Base-by-base conservation (phyloP, 305 asterid species). In the Solanum chacoense region DNA sequence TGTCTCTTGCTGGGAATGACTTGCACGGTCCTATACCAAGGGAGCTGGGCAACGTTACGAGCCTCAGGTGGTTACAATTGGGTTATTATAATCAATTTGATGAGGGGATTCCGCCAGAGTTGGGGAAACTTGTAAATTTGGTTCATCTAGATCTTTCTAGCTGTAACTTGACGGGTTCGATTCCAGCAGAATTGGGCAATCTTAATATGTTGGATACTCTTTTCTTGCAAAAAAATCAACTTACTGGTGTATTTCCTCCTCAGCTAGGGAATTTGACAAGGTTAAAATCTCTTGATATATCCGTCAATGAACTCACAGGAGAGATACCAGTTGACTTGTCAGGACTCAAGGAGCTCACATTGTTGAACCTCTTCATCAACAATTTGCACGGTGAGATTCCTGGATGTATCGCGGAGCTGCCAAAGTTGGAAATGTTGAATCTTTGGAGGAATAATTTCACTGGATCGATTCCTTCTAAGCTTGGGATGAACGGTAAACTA, bases 361-460 rank as follows among this genome's bases (percentile, higher is more conserved):
- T 94, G 76, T 87, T 94, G 74, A 94, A 93, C 91, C 90, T 94
- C 35, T 94, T 94, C 92, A 90, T 94, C 89, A 94, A 94, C 90
- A 93, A 91, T 37, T 92, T 94, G 18, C 93, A 93, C 32, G 95
- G 97, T 59, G 91, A 90, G 20, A 93, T 94, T 75, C 97, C 96
- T 2, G 85, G 90, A 75, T 91, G 91, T 69, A 88, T 94, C 24
- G 94, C 93, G 28, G 92, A 92, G 91, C 34, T 94, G 74, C 94
- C 97, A 84, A 89, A 91, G 72, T 76, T 94, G 88, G 91, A 93
- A 88, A 93, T 91, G 55, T 38, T 94, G 87, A 93, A 93, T 84
- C 90, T 94, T 40, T 94, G 96, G 96, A 88, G 91, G 78, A 94
- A 94, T 90, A 93, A 94, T 37, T 93, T 94, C 93, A 93, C 97